Evolutionary conservation across 2,329 filamentous ascomycete species (phyloP).

Genomic region (Capronia americana): DNA sequence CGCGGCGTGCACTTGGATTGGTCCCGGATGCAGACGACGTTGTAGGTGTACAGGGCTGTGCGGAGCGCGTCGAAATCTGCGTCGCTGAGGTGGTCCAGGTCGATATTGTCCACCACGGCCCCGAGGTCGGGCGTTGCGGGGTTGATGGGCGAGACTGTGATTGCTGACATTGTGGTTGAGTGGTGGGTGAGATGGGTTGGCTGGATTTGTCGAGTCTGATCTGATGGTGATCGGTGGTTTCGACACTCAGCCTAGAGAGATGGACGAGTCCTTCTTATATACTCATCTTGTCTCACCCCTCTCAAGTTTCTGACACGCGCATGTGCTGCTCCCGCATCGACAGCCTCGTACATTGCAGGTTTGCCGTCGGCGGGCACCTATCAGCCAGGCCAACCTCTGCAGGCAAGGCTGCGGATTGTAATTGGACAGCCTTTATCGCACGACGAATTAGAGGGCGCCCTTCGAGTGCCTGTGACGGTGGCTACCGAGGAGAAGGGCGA

Average conservation of each 20-base stretch:
- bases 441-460: background rate
- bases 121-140: constrained; percentile 59
- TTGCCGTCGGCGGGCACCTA: constrained; percentile 18
- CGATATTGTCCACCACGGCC: constrained; percentile 62
- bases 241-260: background rate
- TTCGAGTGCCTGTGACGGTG: background rate
- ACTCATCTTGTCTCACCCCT: background rate
- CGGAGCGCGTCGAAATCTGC: constrained; percentile 69
- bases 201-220: background rate
- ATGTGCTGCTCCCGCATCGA: background rate
- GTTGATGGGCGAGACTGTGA: constrained; percentile 29
- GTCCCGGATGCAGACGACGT: constrained; percentile 74
- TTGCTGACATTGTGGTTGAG: constrained; percentile 26
- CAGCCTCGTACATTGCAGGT: constrained; percentile 22
- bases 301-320: background rate
- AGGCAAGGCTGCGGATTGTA: background rate
- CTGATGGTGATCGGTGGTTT: background rate
- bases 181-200: background rate
- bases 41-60: constrained; percentile 70
- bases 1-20: constrained; percentile 69
- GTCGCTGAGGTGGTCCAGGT: constrained; percentile 69
- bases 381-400: background rate
- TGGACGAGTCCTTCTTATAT: background rate
- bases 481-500: background rate
- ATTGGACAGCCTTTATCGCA: constrained; percentile 12